These are phyloP conservation scores for Zygnema circumcarinatum DNA, from an alignment of 139 green algal genomes.

Conservation along the genomic window DNA sequence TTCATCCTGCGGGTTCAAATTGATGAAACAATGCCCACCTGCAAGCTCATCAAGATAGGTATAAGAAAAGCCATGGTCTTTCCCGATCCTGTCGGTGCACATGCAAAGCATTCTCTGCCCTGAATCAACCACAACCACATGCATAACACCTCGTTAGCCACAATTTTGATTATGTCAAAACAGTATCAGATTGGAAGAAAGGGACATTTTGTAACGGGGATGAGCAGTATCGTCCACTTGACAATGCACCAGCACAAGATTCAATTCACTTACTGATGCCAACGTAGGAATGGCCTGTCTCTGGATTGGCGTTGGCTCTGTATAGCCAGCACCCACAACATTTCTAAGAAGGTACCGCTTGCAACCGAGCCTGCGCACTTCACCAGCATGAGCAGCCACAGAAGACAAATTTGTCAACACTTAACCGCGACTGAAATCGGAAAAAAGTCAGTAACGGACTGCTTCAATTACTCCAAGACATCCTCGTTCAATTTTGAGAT, in stretches of 20 bases:
- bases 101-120: constrained; percentile 48
- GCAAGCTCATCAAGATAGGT: constrained; percentile 63
- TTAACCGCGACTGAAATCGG: not conserved
- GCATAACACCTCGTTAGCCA: too few species aligned
- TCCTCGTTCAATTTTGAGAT: too few species aligned
- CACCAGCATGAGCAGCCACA: not conserved
- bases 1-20: too few species aligned
- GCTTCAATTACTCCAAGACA: too few species aligned
- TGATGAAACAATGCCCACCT: constrained; percentile 35
- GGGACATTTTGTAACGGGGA: too few species aligned
- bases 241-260: not conserved
- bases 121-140: constrained; percentile 35
- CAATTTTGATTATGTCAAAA: too few species aligned
- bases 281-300: constrained; percentile 85
- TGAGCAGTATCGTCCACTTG: too few species aligned
- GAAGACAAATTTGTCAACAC: not conserved
- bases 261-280: constrained; percentile 54
- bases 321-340: constrained; percentile 65
- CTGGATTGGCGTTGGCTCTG: constrained; percentile 87
- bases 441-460: too few species aligned
- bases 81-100: constrained; percentile 79
- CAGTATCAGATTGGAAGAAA: too few species aligned
- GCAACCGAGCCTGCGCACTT: constrained; percentile 26
- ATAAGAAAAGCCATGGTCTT: constrained; percentile 94
- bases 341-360: constrained; percentile 51